Percentiles rank a stretch among this genome's conserved stretches.
phyloP scores from a whole-genome alignment of 371 early-diverging fungal species.

The Chytridiales sp. region DNA sequence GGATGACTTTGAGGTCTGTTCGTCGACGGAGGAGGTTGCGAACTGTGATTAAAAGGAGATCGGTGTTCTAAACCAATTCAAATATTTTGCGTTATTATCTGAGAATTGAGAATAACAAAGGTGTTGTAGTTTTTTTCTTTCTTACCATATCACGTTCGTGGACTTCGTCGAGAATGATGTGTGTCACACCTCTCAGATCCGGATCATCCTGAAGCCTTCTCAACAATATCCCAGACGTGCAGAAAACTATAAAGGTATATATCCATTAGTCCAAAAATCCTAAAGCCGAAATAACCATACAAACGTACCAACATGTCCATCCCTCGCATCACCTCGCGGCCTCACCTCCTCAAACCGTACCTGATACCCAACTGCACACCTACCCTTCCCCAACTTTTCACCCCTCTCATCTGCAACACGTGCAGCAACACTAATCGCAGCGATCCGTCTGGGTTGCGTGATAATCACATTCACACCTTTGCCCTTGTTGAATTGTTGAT shows the following conservation, averaged over 20 bases:
- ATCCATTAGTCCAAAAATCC: not conserved
- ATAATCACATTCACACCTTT: slow-evolving; percentile 63
- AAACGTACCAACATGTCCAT: slow-evolving; percentile 33
- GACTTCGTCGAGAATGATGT: slow-evolving; percentile 65
- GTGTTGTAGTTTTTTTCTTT: not conserved
- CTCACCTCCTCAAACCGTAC: slow-evolving; percentile 65
- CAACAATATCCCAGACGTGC: slow-evolving; percentile 67
- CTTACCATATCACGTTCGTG: slow-evolving; percentile 60
- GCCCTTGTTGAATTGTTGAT: slow-evolving; percentile 30
- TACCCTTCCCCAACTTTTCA: slow-evolving; percentile 47
- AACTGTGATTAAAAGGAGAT: slow-evolving; percentile 54
- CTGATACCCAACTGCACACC: slow-evolving; percentile 77
- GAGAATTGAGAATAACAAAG: not conserved
- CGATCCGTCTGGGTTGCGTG: slow-evolving; percentile 95
- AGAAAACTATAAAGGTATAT: slow-evolving; percentile 36
- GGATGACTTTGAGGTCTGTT: slow-evolving; percentile 50
- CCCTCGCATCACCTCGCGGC: slow-evolving; percentile 50
- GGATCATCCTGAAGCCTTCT: slow-evolving; percentile 51
- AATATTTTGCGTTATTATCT: too few relatives aligned
- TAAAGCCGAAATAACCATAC: not conserved
- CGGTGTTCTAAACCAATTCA: slow-evolving; percentile 53
- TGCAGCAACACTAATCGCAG: slow-evolving; percentile 88
- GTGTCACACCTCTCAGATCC: slow-evolving; percentile 40
- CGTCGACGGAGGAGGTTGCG: slow-evolving; percentile 28
- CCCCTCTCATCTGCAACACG: slow-evolving; percentile 84